Evolutionary conservation across 495 filamentous ascomycete genomes (phyloP), one percentile per base, ranked within the genome.

Genomic region (Podospora sp.): DNA sequence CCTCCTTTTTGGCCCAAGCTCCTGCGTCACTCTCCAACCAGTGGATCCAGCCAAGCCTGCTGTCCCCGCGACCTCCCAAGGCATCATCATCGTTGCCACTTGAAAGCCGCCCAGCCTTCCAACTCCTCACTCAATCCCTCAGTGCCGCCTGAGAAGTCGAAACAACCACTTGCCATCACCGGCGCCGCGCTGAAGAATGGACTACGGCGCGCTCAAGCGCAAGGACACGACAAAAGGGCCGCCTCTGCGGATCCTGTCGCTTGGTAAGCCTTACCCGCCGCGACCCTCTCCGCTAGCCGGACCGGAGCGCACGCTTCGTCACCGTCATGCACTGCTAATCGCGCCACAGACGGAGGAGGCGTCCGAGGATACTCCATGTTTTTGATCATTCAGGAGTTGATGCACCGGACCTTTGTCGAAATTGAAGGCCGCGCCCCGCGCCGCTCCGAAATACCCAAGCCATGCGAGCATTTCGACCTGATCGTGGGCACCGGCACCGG

Each of bases 301-400:
- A 12, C 40, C 40, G 40, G 40, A 46, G 40, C 40, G 40, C 11
- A 6, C 40, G 12, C 40, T 6, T 11, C 40, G 40, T 46, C 40
- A 11, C 40, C 12, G 16, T 46, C 14, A 46, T 11, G 40, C 12
- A 56, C 25, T 56, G 12, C 63, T 33, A 51, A 51, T 29, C 46
- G 16, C 60, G 22, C 51, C 53, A 60, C 73, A 96, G 95, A 97
- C 85, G 95, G 95, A 74, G 95, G 95, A 70, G 95, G 95, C 68
- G 94, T 99, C 60, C 88, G 96, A 69, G 95, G 95, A 50, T 99
- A 97, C 82, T 97, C 94, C 59, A 97, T 97, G 86, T 89, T 96
- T 74, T 91, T 96, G 68, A 89, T 98, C 65, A 87, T 99, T 62
- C 92, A 96, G 83, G 93, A 97, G 81, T 84, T 99, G 52, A 99